A percentile compares a stretch with the other conserved stretches of the same genome.
phyloP scores from a whole-genome alignment of 2,329 filamentous ascomycete species.

The Trichoderma semiorbis region DNA sequence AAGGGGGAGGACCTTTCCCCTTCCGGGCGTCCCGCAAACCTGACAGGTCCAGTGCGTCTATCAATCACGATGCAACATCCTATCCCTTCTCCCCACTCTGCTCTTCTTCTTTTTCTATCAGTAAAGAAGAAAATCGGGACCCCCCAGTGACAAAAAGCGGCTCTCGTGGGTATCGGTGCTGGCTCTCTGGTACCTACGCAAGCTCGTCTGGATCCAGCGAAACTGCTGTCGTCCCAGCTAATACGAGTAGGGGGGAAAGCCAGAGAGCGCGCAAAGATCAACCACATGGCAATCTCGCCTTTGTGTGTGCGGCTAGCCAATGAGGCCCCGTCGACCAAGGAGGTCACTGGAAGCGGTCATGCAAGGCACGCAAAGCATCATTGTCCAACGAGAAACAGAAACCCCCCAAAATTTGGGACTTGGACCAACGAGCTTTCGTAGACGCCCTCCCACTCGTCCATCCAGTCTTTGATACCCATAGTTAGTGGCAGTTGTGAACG shows the following conservation, averaged over 20 bases:
- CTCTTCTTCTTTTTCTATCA: neutral
- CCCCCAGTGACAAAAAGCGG: neutral
- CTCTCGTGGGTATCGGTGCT: neutral
- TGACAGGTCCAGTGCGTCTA: neutral
- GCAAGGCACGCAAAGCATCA: conserved; percentile 16
- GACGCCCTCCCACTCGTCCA: conserved; percentile 2
- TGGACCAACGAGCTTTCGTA: conserved; percentile 3
- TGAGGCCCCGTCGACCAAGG: neutral
- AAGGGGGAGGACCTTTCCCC: neutral
- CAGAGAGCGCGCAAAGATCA: neutral
- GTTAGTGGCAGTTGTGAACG: neutral
- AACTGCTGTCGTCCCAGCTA: neutral
- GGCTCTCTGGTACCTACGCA: neutral
- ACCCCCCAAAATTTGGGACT: neutral
- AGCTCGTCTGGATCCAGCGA: neutral
- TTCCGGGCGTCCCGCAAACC: conserved; percentile 2
- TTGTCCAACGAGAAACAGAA: neutral
- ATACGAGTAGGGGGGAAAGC: neutral
- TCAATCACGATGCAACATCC: neutral
- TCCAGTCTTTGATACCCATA: neutral
- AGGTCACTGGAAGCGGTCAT: conserved; percentile 10
- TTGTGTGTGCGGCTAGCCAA: conserved; percentile 8
- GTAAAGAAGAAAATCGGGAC: neutral
- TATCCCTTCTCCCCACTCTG: neutral
- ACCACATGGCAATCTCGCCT: conserved; percentile 17